Base-by-base conservation (phyloP, 208 protist species). In the Porcisia hertigi region DNA sequence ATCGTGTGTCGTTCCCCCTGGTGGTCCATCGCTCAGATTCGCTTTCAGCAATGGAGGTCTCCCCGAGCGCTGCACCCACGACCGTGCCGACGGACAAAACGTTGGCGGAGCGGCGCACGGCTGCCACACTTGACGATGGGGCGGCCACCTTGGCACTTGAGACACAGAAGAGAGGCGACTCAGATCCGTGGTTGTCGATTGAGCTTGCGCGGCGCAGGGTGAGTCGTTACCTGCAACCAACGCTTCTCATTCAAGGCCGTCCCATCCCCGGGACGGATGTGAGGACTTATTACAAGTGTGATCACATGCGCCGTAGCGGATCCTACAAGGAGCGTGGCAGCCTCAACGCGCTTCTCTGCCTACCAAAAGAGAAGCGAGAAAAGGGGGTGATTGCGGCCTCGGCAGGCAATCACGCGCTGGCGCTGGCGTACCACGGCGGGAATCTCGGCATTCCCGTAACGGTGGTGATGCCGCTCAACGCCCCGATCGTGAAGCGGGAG, bases 261-360 rank as follows among this genome's bases (percentile, higher is more conserved):
- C 82, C 79, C 14, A 76, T 89, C 39, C 81, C 82, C 11, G 64
- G 77, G 49, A 82, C 77, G 34, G 63, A 71, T 66, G 69, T 78
- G 52, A 52, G 71, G 52, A 77, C 91, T 8, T 87, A 75, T 77
- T 90, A 92, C 79, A 96, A 96, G 80, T 89, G 81, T 71, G 91
- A 96, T 53, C 88, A 96, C 80, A 79, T 90, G 65, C 87, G 88
- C 39, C 75, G 81, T 65, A 94, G 88, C 57, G 92, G 93, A 9
- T 81, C 84, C 47, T 98, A 96, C 87, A 98, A 98, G 86, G 94
- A 98, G 85, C 86, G 96, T 45, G 96, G 96, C 53, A 94, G 90
- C 5, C 86, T 95, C 36, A 98, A 98, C 75, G 88, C 91, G 43
- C 83, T 98, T 25, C 64, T 95, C 25, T 80, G 65, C 58, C 90